Percentiles rank a stretch among this genome's conserved stretches.
Conservation (phyloP, 495 filamentous ascomycete genomes). For the Aspergillus asperescens region DNA sequence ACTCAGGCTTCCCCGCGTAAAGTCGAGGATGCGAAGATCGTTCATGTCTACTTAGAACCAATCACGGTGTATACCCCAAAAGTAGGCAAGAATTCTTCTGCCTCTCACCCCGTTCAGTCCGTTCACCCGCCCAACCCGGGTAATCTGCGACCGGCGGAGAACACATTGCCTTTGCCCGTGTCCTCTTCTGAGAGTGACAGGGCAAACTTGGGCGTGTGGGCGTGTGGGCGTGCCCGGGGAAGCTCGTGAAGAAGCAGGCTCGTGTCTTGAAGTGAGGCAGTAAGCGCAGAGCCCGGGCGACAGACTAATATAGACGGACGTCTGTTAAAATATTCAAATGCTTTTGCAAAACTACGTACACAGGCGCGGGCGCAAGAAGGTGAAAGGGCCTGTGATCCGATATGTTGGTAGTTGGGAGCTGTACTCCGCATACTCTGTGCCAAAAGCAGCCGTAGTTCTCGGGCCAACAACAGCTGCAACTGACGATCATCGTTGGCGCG, state of each 20-base stretch:
- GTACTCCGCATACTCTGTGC: too few relatives aligned
- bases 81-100: constrained; percentile 14
- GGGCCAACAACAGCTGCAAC: background rate
- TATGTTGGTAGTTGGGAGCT: background rate
- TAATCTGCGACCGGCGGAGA: background rate
- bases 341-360: background rate
- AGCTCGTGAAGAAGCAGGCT: background rate
- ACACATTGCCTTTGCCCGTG: too few relatives aligned
- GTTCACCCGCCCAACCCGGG: background rate
- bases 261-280: background rate
- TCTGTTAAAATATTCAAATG: background rate
- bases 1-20: background rate
- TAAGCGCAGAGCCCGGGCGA: background rate
- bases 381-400: too few relatives aligned
- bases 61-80: background rate
- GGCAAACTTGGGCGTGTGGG: constrained; percentile 4
- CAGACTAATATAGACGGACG: background rate
- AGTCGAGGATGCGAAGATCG: too few relatives aligned
- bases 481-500: background rate
- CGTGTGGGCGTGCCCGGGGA: too few relatives aligned
- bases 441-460: too few relatives aligned
- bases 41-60: background rate
- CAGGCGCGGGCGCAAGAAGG: background rate
- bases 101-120: background rate
- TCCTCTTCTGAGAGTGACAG: background rate